Evolutionary conservation across 2,329 filamentous ascomycete species (phyloP), one percentile per base, ranked within the genome.

Genomic region (Chrysoporthe puriensis): DNA sequence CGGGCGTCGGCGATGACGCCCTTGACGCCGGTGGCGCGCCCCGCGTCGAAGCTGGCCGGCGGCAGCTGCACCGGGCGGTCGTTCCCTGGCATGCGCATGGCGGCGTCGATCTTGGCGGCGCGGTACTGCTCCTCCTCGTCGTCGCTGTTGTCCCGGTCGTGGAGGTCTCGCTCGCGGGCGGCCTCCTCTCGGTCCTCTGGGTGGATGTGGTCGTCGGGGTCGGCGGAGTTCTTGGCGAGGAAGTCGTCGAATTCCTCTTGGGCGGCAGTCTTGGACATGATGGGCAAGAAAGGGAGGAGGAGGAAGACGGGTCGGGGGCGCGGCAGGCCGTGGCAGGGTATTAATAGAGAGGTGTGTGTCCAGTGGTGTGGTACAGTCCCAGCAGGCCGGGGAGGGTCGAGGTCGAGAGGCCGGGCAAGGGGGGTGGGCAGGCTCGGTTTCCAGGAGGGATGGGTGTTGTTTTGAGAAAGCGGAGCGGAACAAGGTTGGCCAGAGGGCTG

Each of bases 1-100:
- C 91, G 86, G 48, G 92, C 92, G 76, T 96, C 92, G 73, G 92
- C 91, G 75, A 96, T 95, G 78, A 96, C 92, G 70, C 92, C 92
- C 82, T 95, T 95, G 72, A 94, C 92, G 59, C 92, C 92, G 2
- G 92, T 95, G 72, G 91, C 89, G 72, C 88, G 86, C 67, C 90
- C 89, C 64, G 82, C 87, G 77, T 92, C 87, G 74, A 90, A 90
- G 66, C 83, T 85, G 14, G 82, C 81, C 11, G 87, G 88, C 16
- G 88, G 88, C 69, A 91, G 86, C 75, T 84, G 85, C 74, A 92
- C 78, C 68, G 76, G 80, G 73, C 73, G 83, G 71, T 76, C 84
- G 72, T 85, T 80, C 68, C 84, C 82, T 63, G 89, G 85, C 77
- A 89, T 88, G 74, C 89, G 84, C 87, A 91, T 90, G 73, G 84